These are phyloP conservation scores for Talaromyces albobiverticillius DNA, from an alignment of 2,329 filamentous ascomycete species.

Conservation along the genomic window DNA sequence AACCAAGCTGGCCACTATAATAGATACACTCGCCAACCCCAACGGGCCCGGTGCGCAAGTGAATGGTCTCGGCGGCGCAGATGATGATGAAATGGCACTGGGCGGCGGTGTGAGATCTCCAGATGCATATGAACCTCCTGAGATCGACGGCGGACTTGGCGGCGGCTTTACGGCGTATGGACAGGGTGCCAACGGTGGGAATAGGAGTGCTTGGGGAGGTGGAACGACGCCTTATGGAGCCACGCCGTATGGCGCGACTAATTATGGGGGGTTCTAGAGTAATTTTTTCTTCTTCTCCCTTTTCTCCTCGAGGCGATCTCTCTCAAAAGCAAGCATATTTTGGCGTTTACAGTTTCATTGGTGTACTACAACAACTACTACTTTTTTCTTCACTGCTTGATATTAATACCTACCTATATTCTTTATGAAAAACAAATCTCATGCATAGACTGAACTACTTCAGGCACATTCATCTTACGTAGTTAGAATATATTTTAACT, in stretches of 20 bases:
- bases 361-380: background rate
- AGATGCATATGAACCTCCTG: constrained; percentile 47
- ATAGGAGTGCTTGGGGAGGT: constrained; percentile 64
- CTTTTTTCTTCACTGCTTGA: background rate
- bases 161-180: constrained; percentile 39
- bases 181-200: constrained; percentile 36
- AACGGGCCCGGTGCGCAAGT: constrained; percentile 52
- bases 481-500: no score
- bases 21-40: constrained; percentile 59
- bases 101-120: constrained; percentile 49
- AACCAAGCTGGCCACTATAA: constrained; percentile 79
- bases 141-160: constrained; percentile 34
- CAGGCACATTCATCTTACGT: no score
- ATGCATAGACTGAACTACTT: no score
- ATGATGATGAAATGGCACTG: constrained; percentile 41
- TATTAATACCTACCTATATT: background rate
- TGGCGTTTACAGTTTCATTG: constrained; percentile 17
- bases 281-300: background rate
- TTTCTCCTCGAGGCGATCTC: no score
- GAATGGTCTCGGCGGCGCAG: constrained; percentile 45
- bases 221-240: constrained; percentile 59
- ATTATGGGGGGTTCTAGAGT: constrained; percentile 24
- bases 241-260: constrained; percentile 57
- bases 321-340: background rate
- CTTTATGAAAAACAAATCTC: no score